Evolutionary conservation across 805 yeast genomes (phyloP).

Genomic region (Alloascoidea hylecoeti): DNA sequence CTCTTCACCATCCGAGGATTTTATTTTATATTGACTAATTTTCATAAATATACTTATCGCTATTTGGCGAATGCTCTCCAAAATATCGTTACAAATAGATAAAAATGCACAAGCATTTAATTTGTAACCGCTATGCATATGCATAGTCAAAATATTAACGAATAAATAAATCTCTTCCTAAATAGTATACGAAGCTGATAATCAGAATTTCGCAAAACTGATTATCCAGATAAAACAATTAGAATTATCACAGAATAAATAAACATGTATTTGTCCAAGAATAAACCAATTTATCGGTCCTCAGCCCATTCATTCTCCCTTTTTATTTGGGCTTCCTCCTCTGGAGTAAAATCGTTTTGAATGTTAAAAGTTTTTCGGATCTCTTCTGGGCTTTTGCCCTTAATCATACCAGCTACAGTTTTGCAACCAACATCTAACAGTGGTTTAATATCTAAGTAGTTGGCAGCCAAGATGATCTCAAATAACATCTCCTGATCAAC

Average conservation of each 20-base stretch:
- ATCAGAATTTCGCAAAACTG: too few relatives aligned
- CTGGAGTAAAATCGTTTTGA: conserved; percentile 30
- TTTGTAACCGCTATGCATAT: too few relatives aligned
- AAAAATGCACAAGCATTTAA: too few relatives aligned
- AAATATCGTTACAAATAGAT: too few relatives aligned
- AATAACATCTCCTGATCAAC: conserved; percentile 62
- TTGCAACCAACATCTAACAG: conserved; percentile 32
- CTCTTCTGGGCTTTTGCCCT: conserved; percentile 29
- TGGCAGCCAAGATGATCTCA: conserved; percentile 32
- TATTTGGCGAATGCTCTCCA: too few relatives aligned
- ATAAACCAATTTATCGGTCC: conserved; percentile 14
- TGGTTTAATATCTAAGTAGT: conserved; percentile 29
- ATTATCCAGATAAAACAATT: background rate
- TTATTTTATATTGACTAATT: too few relatives aligned
- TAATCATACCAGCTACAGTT: conserved; percentile 33
- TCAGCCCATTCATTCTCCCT: conserved; percentile 32
- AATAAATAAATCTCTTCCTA: too few relatives aligned
- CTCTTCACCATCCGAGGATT: conserved; percentile 70
- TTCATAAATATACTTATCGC: too few relatives aligned
- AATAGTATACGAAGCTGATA: too few relatives aligned
- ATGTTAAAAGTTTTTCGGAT: conserved; percentile 29
- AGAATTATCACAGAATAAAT: background rate
- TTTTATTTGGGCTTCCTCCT: conserved; percentile 31
- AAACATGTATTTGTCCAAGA: background rate
- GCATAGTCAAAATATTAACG: too few relatives aligned